These are phyloP conservation scores for Borealophlyctis nickersoniae DNA, from an alignment of 192 early-diverging fungal genomes.

Conservation along the genomic window DNA sequence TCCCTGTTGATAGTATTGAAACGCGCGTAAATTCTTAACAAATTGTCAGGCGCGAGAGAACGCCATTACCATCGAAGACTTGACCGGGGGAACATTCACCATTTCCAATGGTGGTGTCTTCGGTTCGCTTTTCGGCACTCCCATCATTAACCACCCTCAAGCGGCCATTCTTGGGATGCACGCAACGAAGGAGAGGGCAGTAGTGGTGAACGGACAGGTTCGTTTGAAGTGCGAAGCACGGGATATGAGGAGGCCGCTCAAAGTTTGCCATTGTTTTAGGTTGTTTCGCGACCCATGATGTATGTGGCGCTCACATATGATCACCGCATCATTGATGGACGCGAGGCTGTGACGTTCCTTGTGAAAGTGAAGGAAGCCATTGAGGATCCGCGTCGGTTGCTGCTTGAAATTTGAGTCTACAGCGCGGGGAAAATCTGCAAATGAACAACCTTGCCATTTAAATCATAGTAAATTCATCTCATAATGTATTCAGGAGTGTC, in stretches of 20 bases:
- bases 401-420: slow-evolving; percentile 87
- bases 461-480: no score
- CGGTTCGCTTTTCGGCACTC: slow-evolving; percentile 95
- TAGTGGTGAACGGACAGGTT: slow-evolving; percentile 91
- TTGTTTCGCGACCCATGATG: slow-evolving; percentile 67
- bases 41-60: slow-evolving; percentile 90
- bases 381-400: slow-evolving; percentile 90
- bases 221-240: not conserved
- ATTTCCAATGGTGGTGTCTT: slow-evolving; percentile 99
- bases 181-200: slow-evolving; percentile 92
- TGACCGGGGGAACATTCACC: slow-evolving; percentile 98
- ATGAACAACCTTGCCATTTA: no score
- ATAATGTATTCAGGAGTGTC: no score
- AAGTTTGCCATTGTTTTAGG: no score
- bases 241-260: no score
- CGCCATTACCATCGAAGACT: slow-evolving; percentile 95
- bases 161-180: slow-evolving; percentile 98
- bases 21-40: no score
- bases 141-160: slow-evolving; percentile 98
- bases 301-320: slow-evolving; percentile 98
- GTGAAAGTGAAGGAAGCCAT: slow-evolving; percentile 95
- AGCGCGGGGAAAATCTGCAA: no score
- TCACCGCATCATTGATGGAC: slow-evolving; percentile 97
- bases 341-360: slow-evolving; percentile 98
- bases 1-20: not conserved